Base-by-base conservation (phyloP, 352 stramenopile genomes). In the Globisporangium okanoganense region DNA sequence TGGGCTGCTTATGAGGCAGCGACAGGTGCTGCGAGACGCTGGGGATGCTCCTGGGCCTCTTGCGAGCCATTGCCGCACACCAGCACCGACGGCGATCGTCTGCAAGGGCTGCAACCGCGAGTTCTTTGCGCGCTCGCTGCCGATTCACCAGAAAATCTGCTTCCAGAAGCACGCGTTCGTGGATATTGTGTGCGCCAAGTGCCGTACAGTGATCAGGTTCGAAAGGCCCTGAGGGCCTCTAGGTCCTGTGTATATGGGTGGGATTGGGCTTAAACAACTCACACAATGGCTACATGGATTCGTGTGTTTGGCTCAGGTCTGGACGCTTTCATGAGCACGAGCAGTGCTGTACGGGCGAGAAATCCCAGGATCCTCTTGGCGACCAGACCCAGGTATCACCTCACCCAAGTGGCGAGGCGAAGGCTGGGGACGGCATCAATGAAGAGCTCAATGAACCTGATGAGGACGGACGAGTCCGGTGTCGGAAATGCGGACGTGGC, bases 71-170 rank as follows among this genome's bases (percentile, higher is more conserved):
- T 43, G 57, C 10, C 41, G 57, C 5, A 58, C 59, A 7, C 51
- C n/a, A 25, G 58, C 74, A 10, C 74, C 74, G 7, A 44, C 45
- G 5, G 59, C 75, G 10, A 64, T 73, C 24, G 50, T 70, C 12
- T 92, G 82, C 44, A 50, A 68, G 25, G 75, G 52, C 3, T 92
- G 82, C 35, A 64, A 76, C 14, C 71, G 75, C 33, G 74, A 82
- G 31, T 92, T 77, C 62, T 92, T 92, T 27, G 58, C 72, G 3
- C 71, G 67, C 18, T 90, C 82, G 35, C 57, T 92, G n/a, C 64
- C 66, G 0, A 88, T 92, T 58, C 82, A 92, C 50, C 79, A 90
- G 56, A 88, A 88, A 54, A 72, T 62, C 4, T 92, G 82, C 56
- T 92, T 85, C 56, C 71, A 81, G 40, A 74, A 74, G n/a, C 79